Percentiles rank a stretch among this genome's conserved stretches.
Conservation (phyloP, 1,284 basidiomycete species). For the Anthracocystis panici-leucophaei region DNA sequence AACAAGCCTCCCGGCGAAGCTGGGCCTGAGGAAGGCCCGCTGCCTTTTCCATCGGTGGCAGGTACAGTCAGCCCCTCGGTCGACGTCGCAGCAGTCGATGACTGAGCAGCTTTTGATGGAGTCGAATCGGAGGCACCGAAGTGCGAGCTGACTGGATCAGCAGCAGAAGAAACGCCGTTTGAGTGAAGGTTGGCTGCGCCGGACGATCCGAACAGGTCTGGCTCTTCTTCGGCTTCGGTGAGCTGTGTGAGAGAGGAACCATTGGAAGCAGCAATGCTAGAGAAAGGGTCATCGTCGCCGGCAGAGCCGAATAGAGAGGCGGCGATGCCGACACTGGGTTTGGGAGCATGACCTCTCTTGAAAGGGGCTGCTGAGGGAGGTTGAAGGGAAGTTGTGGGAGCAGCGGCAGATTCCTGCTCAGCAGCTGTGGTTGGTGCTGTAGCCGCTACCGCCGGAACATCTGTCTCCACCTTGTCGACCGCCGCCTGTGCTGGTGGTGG, state of each 20-base stretch:
- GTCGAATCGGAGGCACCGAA: constrained; percentile 16
- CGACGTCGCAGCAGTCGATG: not conserved
- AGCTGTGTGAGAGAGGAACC: constrained; percentile 22
- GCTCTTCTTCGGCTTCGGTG: constrained; percentile 30
- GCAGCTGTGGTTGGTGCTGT: not conserved
- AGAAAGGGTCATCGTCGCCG: constrained; percentile 60
- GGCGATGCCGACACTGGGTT: constrained; percentile 60
- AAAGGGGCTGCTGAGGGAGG: constrained; percentile 9
- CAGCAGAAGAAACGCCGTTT: constrained; percentile 1
- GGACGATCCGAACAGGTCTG: constrained; percentile 33
- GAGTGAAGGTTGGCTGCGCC: not conserved
- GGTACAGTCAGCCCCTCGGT: constrained; percentile 19
- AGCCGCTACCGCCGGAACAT: constrained; percentile 4
- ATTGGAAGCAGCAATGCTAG: constrained; percentile 38
- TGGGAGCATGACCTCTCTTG: constrained; percentile 46
- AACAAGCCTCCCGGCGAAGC: constrained; percentile 45
- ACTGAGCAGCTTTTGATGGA: constrained; percentile 1
- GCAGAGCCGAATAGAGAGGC: constrained; percentile 57
- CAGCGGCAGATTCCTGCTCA: constrained; percentile 3
- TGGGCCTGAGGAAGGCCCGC: constrained; percentile 23
- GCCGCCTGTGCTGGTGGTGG: constrained; percentile 16
- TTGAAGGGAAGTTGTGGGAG: constrained; percentile 7
- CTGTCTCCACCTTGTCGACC: constrained; percentile 3
- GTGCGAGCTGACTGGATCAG: constrained; percentile 23
- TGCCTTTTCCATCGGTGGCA: constrained; percentile 12